Evolutionary conservation across 1,284 basidiomycete genomes (phyloP), one percentile per base, ranked within the genome.

Genomic region (Ganoderma multipileum): DNA sequence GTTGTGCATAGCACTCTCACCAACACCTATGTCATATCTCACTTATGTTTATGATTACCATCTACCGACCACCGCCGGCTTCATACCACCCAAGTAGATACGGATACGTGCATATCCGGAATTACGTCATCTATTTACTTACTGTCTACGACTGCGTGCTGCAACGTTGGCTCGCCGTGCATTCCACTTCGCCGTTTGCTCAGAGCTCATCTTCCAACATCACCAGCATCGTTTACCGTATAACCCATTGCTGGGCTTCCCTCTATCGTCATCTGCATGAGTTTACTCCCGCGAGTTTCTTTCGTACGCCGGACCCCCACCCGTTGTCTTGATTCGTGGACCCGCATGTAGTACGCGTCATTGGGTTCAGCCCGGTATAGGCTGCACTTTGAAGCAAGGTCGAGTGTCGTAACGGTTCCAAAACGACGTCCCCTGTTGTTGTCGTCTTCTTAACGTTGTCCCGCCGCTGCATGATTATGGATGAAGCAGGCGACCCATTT

Each of bases 91-190:
- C 47, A 26, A 23, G 20, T 47, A 47, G 47, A 26, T 1, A 26
- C 23, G 47, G 23, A 23, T 50, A 50, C 47, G 47, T 26, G 26
- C 23, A 11, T 50, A 50, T 50, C n/a, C 47, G 47, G 47, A 50
- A 50, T 50, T 50, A 50, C n/a, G 47, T 50, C 47, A 50, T 50
- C 47, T 50, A 50, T 50, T 50, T 50, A 47, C 47, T 50, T 50
- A 12, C 47, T 50, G n/a, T 50, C 23, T 2, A 23, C 20, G 9
- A 23, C 23, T 20, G 42, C 20, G 8, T 6, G 20, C 7, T 23
- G 47, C 23, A 23, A 47, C n/a, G 44, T 47, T 47, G n/a, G 44
- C 23, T 47, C 7, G 44, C 44, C n/a, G n/a, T 47, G 44, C 44
- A 23, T n/a, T 47, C 44, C 2, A 3, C 8, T 50, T 12, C 38